Evolutionary conservation across 2,329 filamentous ascomycete genomes (phyloP), one percentile per base, ranked within the genome.

Genomic region (Fusarium musae): DNA sequence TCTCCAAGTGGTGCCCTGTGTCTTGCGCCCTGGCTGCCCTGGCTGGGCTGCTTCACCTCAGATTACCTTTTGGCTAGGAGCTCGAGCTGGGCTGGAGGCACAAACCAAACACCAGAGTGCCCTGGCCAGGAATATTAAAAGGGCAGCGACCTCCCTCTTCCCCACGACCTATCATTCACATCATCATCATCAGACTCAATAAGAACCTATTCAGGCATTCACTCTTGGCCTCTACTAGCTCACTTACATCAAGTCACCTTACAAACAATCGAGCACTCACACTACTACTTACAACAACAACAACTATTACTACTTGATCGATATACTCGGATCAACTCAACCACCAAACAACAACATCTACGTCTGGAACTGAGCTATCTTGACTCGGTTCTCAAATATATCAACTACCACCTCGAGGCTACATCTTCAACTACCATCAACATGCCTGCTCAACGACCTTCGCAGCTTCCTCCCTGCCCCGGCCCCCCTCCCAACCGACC

Each of bases 391-490:
- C 56, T 68, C 57, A 44, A 44, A 50, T 40, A 23, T 52, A 58
- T 40, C 61, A 60, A 57, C 36, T 56, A 63, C 61, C 60, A 75
- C 72, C 43, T 63, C 63, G 67, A 65, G 68, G 58, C 64, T 58
- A 26, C 23, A 42, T 54, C 63, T 63, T 66, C 65, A 74, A 61
- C 61, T 50, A 56, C 70, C 75, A 77, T 70, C 77, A 81, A 71
- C 69, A 88, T 89, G 86, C 87, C 88, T 82, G 84, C 87, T 73
- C 88, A 90, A 82, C 87, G 89, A 80, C 89, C 90, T 71, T 90
- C 89, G 76, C 89, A 91, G 79, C 88, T 92, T 74, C 90, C 90
- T 84, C 90, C 90, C 76, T 91, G 89, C 87, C 89, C 90, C 61
- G 90, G 90, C 77, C 90, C 90, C 69, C 90, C 90, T 78, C 90